phyloP scores from a whole-genome alignment of 176 grass and related monocot species.

The Ananas comosus region DNA sequence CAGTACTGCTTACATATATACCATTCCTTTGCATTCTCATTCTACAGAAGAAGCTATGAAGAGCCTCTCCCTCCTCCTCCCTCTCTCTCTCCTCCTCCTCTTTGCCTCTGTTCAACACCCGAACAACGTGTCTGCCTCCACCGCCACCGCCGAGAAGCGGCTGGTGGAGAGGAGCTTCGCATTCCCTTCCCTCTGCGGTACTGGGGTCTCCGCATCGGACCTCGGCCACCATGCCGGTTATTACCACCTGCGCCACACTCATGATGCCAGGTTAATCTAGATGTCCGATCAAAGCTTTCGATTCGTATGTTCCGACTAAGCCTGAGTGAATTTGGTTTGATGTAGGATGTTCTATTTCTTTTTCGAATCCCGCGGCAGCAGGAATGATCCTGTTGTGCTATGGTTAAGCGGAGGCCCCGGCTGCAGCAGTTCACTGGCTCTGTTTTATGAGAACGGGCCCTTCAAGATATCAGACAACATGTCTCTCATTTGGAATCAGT shows the following conservation, averaged over 20 bases:
- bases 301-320: not conserved
- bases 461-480: conserved; percentile 49
- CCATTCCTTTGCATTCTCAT: not conserved
- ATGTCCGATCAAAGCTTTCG: not conserved
- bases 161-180: conserved; percentile 53
- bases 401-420: conserved; percentile 91
- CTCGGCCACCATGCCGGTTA: conserved; percentile 87
- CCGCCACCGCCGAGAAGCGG: conserved; percentile 7
- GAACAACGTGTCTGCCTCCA: not conserved
- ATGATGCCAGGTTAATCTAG: conserved; percentile 54
- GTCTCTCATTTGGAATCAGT: conserved; percentile 79
- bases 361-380: conserved; percentile 59
- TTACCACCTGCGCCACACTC: conserved; percentile 55
- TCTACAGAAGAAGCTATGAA: not conserved
- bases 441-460: conserved; percentile 89
- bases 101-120: conserved; percentile 20
- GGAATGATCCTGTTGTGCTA: conserved; percentile 63
- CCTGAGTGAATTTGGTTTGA: not conserved
- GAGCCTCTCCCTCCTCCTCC: conserved; percentile 1
- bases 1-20: no score
- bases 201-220: conserved; percentile 29
- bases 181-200: conserved; percentile 38
- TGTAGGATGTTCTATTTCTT: conserved; percentile 87
- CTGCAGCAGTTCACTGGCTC: conserved; percentile 81
- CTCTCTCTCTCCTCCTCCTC: conserved; percentile 2